phyloP scores from a whole-genome alignment of 441 rosid species.

The Pelargonium australe region DNA sequence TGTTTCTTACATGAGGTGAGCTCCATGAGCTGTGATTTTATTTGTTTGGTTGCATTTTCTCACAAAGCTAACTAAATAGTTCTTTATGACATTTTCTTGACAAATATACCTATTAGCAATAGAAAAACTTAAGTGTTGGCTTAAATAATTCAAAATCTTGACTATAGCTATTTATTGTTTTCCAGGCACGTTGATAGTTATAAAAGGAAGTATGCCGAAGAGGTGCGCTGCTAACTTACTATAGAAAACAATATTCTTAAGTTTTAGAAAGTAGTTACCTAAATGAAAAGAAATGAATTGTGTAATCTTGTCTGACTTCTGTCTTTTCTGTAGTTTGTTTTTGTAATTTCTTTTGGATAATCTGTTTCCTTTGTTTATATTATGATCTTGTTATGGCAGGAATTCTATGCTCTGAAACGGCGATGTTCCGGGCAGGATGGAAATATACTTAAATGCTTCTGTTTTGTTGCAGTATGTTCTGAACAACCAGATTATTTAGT shows the following conservation, averaged over 20 bases:
- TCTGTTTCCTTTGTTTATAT: not conserved
- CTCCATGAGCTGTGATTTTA: not conserved
- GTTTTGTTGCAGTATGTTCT: slow-evolving; percentile 3
- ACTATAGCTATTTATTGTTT: not conserved
- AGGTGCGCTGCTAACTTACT: not conserved
- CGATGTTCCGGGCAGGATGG: not conserved
- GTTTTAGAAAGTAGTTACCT: not conserved
- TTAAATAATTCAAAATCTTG: not conserved
- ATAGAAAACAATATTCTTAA: not conserved
- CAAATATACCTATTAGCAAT: not conserved
- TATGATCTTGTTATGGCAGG: slow-evolving; percentile 3
- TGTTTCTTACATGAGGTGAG: slow-evolving; percentile 1
- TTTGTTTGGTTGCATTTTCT: not conserved
- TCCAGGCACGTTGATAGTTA: slow-evolving; percentile 4
- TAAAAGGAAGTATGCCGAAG: slow-evolving; percentile 4
- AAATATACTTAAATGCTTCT: slow-evolving; percentile 3
- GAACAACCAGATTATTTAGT: not conserved
- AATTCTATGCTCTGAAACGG: slow-evolving; percentile 2
- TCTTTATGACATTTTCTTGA: not conserved
- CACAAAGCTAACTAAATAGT: not conserved
- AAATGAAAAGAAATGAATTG: too few species aligned
- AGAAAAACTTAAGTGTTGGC: not conserved
- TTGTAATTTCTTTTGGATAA: not conserved
- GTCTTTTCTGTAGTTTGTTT: not conserved
- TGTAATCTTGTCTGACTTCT: not conserved